Percentiles rank a stretch among this genome's conserved stretches.
Conservation (phyloP, 2,329 filamentous ascomycete species). For the Chrysosporium queenslandicum region DNA sequence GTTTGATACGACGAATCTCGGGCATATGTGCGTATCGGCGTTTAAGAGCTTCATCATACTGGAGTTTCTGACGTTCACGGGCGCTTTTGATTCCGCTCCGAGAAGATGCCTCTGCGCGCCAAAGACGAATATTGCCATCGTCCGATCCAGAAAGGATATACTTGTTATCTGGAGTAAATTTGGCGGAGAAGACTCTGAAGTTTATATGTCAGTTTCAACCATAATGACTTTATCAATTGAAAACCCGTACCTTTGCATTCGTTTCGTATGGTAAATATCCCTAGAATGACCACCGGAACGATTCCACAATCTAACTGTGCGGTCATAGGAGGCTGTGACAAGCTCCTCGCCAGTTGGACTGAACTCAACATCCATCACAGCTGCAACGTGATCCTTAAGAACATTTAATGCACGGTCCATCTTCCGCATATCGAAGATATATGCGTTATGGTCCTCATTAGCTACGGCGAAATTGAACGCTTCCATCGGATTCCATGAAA, state of each 20-base stretch:
- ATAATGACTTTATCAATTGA: background rate
- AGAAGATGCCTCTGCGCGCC: slow-evolving; percentile 76
- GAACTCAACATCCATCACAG: slow-evolving; percentile 95
- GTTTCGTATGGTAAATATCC: slow-evolving; percentile 94
- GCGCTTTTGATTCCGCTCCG: slow-evolving; percentile 77
- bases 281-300: slow-evolving; percentile 70
- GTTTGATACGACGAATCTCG: slow-evolving; percentile 79
- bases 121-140: slow-evolving; percentile 83
- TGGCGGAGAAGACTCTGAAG: slow-evolving; percentile 63
- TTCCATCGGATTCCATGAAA: slow-evolving; percentile 94
- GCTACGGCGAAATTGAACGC: slow-evolving; percentile 90
- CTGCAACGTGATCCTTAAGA: slow-evolving; percentile 77
- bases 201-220: slow-evolving; percentile 13
- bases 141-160: slow-evolving; percentile 87
- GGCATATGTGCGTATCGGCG: slow-evolving; percentile 90
- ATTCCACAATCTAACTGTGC: slow-evolving; percentile 78
- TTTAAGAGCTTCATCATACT: slow-evolving; percentile 80
- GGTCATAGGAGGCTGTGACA: slow-evolving; percentile 79
- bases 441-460: slow-evolving; percentile 88
- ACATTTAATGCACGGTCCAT: slow-evolving; percentile 81
- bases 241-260: slow-evolving; percentile 63
- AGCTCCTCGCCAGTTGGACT: slow-evolving; percentile 90
- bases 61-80: slow-evolving; percentile 73
- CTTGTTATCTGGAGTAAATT: slow-evolving; percentile 79
- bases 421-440: slow-evolving; percentile 90